Evolutionary conservation across 2,329 filamentous ascomycete genomes (phyloP), one percentile per base, ranked within the genome.

Genomic region (Sporothrix dimorphospora): DNA sequence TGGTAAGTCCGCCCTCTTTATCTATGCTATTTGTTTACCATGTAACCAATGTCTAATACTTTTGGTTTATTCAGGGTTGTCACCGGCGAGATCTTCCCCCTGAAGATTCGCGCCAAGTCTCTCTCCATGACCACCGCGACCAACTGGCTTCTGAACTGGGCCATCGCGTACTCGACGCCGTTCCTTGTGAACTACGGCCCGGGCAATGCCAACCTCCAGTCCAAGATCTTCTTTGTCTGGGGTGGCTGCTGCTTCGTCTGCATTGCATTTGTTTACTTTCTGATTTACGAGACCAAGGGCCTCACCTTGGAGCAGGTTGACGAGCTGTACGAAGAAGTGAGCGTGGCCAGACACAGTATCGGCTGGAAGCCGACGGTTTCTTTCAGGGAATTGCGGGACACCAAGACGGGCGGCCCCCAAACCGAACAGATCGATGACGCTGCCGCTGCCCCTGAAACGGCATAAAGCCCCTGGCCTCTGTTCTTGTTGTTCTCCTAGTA

Each of bases 221-320:
- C 88, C 74, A 92, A 91, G 81, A 91, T 94, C 78, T 93, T 94
- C 85, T 94, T 93, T 81, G 85, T 94, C 79, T 94, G 91, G 91
- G 91, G 91, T 74, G 89, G 81, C 6, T 87, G 86, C 77, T 94
- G 91, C 82, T 90, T 92, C 79, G 74, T 91, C 69, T 91, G 89
- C 80, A 91, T 93, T 75, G 82, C 89, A 14, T 93, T 93, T 78
- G 91, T 92, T 19, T 92, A 38, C 55, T 91, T 91, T 80, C 89
- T 90, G 82, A 89, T 97, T 78, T 95, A 94, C 79, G 94, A 96
- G 84, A 97, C 94, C 72, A 97, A 97, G 85, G 92, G 92, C 19
- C 86, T 94, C 14, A 90, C 88, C 0, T 87, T 97, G 30, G 94
- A 97, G 81, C 88, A 97, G 81, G 90, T 97, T 72, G 93, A 97